phyloP scores from a whole-genome alignment of 257 asterid genomes.

The Mentha longifolia region DNA sequence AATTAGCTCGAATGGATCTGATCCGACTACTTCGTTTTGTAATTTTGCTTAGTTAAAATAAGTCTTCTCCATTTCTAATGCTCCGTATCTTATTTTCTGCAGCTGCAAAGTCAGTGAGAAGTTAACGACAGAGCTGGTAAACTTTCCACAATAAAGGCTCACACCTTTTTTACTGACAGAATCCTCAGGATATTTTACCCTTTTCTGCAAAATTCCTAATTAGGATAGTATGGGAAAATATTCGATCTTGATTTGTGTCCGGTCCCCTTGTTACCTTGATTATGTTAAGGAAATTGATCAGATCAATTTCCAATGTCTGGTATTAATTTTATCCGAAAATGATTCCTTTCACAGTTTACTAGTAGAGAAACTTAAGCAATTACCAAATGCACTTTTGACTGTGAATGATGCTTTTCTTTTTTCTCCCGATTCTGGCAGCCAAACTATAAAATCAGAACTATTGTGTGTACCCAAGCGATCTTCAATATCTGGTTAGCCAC shows the following conservation, averaged over 20 bases:
- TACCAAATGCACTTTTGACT: constrained; percentile 30
- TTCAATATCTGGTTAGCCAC: constrained; percentile 32
- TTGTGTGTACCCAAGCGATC: constrained; percentile 33
- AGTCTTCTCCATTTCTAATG: constrained; percentile 7
- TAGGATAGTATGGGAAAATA: constrained; percentile 26
- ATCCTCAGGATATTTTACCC: constrained; percentile 13
- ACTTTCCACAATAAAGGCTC: constrained; percentile 17
- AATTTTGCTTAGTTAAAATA: background rate
- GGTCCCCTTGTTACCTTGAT: constrained; percentile 27
- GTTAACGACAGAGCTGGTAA: constrained; percentile 78
- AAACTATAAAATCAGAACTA: constrained; percentile 24
- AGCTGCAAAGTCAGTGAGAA: constrained; percentile 93
- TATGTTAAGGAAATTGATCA: background rate
- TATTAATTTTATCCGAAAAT: constrained; percentile 29
- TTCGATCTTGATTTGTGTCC: constrained; percentile 15
- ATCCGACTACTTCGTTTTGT: background rate
- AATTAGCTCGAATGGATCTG: background rate
- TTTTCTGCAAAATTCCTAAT: constrained; percentile 29
- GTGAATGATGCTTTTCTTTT: constrained; percentile 25
- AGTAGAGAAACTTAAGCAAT: constrained; percentile 22
- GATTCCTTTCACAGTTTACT: background rate
- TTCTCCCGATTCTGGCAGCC: constrained; percentile 32
- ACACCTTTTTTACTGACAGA: background rate
- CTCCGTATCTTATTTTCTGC: constrained; percentile 34
- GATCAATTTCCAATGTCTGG: constrained; percentile 29